Conservation (phyloP, 352 stramenopile species). For the Globisporangium barbulae region DNA sequence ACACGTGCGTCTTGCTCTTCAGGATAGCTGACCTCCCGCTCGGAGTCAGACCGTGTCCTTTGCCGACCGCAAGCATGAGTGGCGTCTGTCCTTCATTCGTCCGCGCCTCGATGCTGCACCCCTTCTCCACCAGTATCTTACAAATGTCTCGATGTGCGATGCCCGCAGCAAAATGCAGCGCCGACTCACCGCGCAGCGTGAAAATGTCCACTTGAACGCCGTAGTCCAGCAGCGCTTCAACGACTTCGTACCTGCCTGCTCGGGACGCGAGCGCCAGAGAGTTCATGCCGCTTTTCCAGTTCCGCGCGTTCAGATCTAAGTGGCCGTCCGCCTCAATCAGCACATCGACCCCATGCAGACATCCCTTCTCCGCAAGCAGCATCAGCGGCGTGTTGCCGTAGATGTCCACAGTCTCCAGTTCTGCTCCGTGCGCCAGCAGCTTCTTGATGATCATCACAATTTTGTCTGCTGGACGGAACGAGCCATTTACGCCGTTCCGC, state of each 20-base stretch:
- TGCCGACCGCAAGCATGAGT: constrained; percentile 70
- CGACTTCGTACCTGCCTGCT: constrained; percentile 56
- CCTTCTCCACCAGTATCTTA: constrained; percentile 66
- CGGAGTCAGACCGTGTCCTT: constrained; percentile 34
- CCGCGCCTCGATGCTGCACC: constrained; percentile 62
- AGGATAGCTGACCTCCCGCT: constrained; percentile 27
- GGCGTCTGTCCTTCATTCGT: constrained; percentile 70
- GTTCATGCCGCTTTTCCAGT: constrained; percentile 80
- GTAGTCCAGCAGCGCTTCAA: constrained; percentile 85
- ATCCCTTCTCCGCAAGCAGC: constrained; percentile 71
- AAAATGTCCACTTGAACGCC: constrained; percentile 60
- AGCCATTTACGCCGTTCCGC: constrained; percentile 18
- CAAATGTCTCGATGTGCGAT: constrained; percentile 60
- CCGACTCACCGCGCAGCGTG: constrained; percentile 66
- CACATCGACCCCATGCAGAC: constrained; percentile 65
- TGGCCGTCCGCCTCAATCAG: constrained; percentile 69
- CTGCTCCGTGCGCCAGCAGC: constrained; percentile 65
- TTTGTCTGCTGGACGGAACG: constrained; percentile 48
- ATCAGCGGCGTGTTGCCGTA: constrained; percentile 84
- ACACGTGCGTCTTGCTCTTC: constrained; percentile 24
- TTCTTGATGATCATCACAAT: constrained; percentile 83
- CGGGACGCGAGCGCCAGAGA: constrained; percentile 70
- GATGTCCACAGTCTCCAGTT: constrained; percentile 66
- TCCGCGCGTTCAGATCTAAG: constrained; percentile 70
- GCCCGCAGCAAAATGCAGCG: constrained; percentile 77